These are phyloP conservation scores for Marasmius fiardii DNA, from an alignment of 1,284 basidiomycete genomes.

Conservation along the genomic window DNA sequence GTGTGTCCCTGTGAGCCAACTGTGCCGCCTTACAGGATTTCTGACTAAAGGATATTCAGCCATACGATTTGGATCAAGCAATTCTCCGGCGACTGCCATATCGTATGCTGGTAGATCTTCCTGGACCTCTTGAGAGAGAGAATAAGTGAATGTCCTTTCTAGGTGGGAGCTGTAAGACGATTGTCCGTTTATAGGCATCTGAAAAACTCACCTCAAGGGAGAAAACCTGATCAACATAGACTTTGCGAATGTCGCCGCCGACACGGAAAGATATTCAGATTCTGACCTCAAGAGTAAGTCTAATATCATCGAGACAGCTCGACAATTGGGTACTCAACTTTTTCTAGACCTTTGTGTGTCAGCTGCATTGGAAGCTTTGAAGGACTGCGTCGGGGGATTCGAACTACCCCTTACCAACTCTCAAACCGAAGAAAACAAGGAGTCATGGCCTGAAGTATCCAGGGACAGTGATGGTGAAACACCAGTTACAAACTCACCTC, in stretches of 20 bases:
- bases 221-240: neutral
- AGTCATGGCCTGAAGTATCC: neutral
- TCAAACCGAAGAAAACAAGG: neutral
- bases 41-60: neutral
- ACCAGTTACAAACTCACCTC: too few species aligned
- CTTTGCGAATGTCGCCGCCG: too few species aligned
- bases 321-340: neutral
- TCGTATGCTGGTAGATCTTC: conserved; percentile 5
- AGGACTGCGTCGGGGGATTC: neutral
- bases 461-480: neutral
- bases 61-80: conserved; percentile 6
- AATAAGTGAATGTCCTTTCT: neutral
- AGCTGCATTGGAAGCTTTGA: neutral
- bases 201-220: neutral
- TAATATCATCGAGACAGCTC: too few species aligned
- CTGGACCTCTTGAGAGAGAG: neutral
- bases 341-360: neutral
- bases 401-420: neutral
- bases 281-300: neutral
- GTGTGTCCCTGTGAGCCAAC: neutral
- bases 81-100: conserved; percentile 1
- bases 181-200: neutral
- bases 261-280: neutral
- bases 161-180: neutral
- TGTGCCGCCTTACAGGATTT: too few species aligned